Evolutionary conservation across 805 yeast species (phyloP).

Genomic region (Sugiyamaella lignohabitans): DNA sequence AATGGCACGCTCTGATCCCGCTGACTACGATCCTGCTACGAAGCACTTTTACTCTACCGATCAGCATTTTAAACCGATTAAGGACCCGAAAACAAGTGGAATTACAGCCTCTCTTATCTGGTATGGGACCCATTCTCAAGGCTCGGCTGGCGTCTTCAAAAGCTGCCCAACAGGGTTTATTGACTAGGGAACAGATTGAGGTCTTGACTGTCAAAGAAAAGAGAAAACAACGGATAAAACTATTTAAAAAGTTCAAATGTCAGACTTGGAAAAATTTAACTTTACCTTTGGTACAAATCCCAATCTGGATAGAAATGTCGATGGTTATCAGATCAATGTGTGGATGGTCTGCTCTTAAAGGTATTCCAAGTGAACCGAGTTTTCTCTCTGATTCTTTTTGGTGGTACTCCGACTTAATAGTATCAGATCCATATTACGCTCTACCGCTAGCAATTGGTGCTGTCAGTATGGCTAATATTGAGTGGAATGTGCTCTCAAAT

Average conservation of each 20-base stretch:
- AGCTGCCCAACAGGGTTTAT: constrained; percentile 26
- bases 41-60: constrained; percentile 63
- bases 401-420: constrained; percentile 57
- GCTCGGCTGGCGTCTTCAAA: constrained; percentile 41
- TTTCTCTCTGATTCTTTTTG: constrained; percentile 46
- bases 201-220: constrained; percentile 72
- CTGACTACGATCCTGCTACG: constrained; percentile 61
- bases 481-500: constrained; percentile 68
- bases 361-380: constrained; percentile 29
- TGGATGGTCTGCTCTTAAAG: constrained; percentile 39
- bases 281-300: constrained; percentile 71
- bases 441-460: constrained; percentile 70
- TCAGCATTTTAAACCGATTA: constrained; percentile 65
- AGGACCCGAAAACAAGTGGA: constrained; percentile 65
- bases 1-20: constrained; percentile 84
- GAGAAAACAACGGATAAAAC: constrained; percentile 59
- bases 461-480: constrained; percentile 67
- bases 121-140: constrained; percentile 69
- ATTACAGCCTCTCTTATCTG: constrained; percentile 62
- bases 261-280: constrained; percentile 75
- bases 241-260: constrained; percentile 62
- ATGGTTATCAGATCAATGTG: constrained; percentile 67
- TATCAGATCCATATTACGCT: constrained; percentile 53
- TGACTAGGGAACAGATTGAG: constrained; percentile 73
- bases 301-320: constrained; percentile 78